Evolutionary conservation across 1,139 yeast species (phyloP), one percentile per base, ranked within the genome.

Genomic region (Blastobotrys elegans): DNA sequence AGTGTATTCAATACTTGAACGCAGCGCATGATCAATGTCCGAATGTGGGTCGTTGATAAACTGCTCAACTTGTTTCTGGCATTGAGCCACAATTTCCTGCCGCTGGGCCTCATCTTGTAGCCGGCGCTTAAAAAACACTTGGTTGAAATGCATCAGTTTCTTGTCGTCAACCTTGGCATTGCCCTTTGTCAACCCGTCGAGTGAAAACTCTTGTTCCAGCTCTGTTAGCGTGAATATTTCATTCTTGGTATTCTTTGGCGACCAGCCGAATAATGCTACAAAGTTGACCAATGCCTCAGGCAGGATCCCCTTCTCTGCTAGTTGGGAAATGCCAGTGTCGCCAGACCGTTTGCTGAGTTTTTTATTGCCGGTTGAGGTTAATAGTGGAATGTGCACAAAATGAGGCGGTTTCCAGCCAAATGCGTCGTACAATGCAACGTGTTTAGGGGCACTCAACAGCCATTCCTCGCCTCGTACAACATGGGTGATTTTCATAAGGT

Each of bases 391-490:
- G 63, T 92, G 99, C n/a, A 84, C 75, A 62, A 80, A 94, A 27
- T 73, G 60, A 0, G 99, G 98, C 0, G 86, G 80, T 0, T 62
- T 56, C 97, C 97, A 90, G 0, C 89, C 92, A 63, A 92, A 83
- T 0, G 97, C 96, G 18, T 75, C 59, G 61, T 92, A 94, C 50
- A 92, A 66, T 0, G 96, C 94, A 41, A 88, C 74, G 61, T 92
- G 99, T 56, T 90, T 92, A 2, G 97, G 96, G 0, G 98, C 92
- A 0, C 97, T 86, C 1, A 96, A 84, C 8, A 92, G 70, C 99
- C 99, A 94, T 65, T 92, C 97, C 62, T 92, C 98, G 32, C 99
- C 99, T 54, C 99, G 74, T 10, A 92, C 80, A 8, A 92, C 98
- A 65, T 94, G 97, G 0, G 97, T 86, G 37, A 92, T 85, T 43